Percentiles rank a stretch among this genome's conserved stretches.
These are phyloP conservation scores for Geotrichum histeridarum DNA, from an alignment of 1,139 yeast species.

Conservation along the genomic window DNA sequence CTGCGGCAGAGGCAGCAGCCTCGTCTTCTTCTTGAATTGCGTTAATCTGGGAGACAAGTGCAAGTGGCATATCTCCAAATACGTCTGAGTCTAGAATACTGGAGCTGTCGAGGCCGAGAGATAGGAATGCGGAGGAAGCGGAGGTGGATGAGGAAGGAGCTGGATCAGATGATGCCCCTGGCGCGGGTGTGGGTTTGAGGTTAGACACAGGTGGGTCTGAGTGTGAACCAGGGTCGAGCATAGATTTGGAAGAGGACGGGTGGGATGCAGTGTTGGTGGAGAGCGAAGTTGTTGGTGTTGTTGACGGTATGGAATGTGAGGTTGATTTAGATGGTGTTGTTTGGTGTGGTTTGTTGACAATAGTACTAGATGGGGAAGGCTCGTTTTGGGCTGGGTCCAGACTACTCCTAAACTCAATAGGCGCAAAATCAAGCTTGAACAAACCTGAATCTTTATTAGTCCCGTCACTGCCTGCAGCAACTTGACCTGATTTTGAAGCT, in stretches of 20 bases:
- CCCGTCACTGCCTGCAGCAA: too few relatives aligned
- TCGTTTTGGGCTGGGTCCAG: not conserved
- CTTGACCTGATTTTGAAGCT: too few relatives aligned
- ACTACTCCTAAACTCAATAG: constrained; percentile 1
- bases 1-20: not conserved
- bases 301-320: not conserved
- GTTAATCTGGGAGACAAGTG: not conserved
- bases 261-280: not conserved
- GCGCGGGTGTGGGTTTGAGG: not conserved
- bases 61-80: not conserved
- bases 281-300: not conserved
- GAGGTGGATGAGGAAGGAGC: not conserved
- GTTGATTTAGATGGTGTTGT: too few relatives aligned
- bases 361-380: too few relatives aligned
- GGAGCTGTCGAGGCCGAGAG: not conserved
- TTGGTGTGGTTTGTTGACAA: too few relatives aligned
- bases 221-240: too few relatives aligned
- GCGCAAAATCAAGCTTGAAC: constrained; percentile 1
- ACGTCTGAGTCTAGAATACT: not conserved
- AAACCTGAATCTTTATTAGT: too few relatives aligned
- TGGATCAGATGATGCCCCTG: not conserved
- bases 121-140: not conserved
- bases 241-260: too few relatives aligned
- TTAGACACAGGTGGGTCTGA: too few relatives aligned
- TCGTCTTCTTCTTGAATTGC: not conserved